A percentile compares a stretch with the other conserved stretches of the same genome.
These are phyloP conservation scores for Cordyceps farinosa DNA, from an alignment of 2,329 filamentous ascomycete species.

Conservation along the genomic window DNA sequence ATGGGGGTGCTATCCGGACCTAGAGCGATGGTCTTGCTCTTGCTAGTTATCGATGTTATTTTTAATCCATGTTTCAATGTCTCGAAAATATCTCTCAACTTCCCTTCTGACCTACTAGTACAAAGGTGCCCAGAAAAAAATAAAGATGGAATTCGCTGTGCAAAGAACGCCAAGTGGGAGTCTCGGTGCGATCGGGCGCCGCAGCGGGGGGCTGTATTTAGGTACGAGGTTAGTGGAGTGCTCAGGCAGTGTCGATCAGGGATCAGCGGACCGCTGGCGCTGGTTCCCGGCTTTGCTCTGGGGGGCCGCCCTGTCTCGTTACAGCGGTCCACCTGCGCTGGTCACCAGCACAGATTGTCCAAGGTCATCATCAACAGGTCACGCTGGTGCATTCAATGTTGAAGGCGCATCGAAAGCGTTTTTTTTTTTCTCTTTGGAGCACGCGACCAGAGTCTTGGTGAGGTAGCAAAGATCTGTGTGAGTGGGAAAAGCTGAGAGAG, in stretches of 20 bases:
- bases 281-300: neutral
- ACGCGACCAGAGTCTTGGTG: neutral
- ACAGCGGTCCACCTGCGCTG: constrained; percentile 3
- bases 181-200: neutral
- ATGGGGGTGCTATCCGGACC: neutral
- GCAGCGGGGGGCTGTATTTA: neutral
- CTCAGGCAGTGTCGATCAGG: neutral
- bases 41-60: too few relatives aligned
- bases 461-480: neutral
- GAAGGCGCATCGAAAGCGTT: neutral
- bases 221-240: neutral
- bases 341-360: constrained; percentile 4
- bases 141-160: neutral
- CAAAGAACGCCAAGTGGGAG: neutral
- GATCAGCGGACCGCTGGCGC: constrained; percentile 5
- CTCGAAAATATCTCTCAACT: too few relatives aligned
- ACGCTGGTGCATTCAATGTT: neutral
- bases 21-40: neutral
- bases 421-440: neutral
- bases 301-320: neutral
- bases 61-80: too few relatives aligned
- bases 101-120: too few relatives aligned
- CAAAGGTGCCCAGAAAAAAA: neutral
- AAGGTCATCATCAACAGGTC: constrained; percentile 2
- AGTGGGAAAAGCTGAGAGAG: neutral